phyloP scores from a whole-genome alignment of 1,284 basidiomycete species.

The Schizophyllum commune region DNA sequence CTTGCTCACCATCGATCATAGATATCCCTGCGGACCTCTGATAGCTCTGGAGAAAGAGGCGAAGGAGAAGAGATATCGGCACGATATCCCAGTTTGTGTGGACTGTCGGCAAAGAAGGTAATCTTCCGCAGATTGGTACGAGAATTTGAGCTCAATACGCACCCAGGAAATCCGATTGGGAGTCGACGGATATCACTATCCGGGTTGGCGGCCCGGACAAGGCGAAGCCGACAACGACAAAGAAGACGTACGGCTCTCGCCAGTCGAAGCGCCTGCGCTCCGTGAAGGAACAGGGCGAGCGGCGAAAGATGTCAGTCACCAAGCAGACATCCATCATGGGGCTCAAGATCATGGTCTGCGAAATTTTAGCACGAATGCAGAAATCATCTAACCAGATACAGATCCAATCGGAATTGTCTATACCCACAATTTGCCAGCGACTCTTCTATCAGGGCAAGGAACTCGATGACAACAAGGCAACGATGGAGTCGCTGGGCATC shows the following conservation, averaged over 20 bases:
- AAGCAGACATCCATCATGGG: slow-evolving; percentile 68
- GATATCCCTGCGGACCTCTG: slow-evolving; percentile 52
- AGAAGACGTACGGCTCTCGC: slow-evolving; percentile 25
- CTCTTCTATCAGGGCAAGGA: slow-evolving; percentile 57
- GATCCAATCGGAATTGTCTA: slow-evolving; percentile 52
- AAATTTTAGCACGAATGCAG: background rate
- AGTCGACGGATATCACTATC: slow-evolving; percentile 42
- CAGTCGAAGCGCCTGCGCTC: slow-evolving; percentile 64
- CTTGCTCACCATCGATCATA: slow-evolving; percentile 20
- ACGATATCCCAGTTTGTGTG: slow-evolving; percentile 48
- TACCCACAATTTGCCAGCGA: slow-evolving; percentile 69
- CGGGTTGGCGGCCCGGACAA: slow-evolving; percentile 25
- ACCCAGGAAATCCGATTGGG: slow-evolving; percentile 42
- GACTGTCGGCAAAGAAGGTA: slow-evolving; percentile 58
- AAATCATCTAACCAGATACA: slow-evolving; percentile 15
- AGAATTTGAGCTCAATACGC: slow-evolving; percentile 3
- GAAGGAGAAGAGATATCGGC: slow-evolving; percentile 29
- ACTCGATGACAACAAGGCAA: slow-evolving; percentile 54
- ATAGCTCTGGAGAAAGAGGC: slow-evolving; percentile 42
- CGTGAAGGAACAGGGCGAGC: slow-evolving; percentile 40
- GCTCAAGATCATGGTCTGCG: slow-evolving; percentile 61
- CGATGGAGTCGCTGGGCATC: slow-evolving; percentile 53
- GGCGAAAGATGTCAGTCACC: slow-evolving; percentile 43
- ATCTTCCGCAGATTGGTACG: slow-evolving; percentile 10
- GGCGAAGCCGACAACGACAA: background rate